These are phyloP conservation scores for Cyclotella sp. DNA, from an alignment of 108 stramenopile genomes.

Conservation along the genomic window DNA sequence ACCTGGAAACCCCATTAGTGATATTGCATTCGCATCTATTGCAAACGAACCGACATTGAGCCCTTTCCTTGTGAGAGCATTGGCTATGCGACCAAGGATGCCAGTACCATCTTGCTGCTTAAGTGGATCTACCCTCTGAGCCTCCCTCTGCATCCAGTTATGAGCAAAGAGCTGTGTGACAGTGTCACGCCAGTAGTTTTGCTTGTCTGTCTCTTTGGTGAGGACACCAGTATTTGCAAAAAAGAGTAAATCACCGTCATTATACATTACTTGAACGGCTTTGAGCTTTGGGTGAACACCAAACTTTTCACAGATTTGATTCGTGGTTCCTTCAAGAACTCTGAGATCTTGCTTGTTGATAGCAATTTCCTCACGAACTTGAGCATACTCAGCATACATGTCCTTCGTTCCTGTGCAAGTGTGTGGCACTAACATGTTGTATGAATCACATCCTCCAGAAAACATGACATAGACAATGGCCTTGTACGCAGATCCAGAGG, in stretches of 20 bases:
- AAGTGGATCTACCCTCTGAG: constrained; percentile 48
- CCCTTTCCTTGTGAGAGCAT: constrained; percentile 36
- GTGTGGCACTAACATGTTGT: constrained; percentile 62
- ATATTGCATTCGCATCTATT: constrained; percentile 36
- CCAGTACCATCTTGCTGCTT: constrained; percentile 48
- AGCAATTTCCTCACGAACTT: constrained; percentile 49
- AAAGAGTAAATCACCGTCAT: constrained; percentile 67
- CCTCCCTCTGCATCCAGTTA: constrained; percentile 49
- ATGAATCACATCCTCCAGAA: constrained; percentile 62
- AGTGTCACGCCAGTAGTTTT: constrained; percentile 53
- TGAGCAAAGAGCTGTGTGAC: constrained; percentile 61
- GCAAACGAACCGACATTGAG: constrained; percentile 44
- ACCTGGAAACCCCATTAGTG: constrained; percentile 37
- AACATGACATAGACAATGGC: constrained; percentile 63
- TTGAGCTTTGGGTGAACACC: constrained; percentile 51
- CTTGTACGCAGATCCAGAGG: constrained; percentile 51
- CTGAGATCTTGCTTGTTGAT: constrained; percentile 25
- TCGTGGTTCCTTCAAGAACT: constrained; percentile 39
- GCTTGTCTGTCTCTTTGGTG: constrained; percentile 48
- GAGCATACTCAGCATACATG: constrained; percentile 40
- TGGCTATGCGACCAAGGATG: constrained; percentile 48
- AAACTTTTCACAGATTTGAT: constrained; percentile 69
- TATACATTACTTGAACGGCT: constrained; percentile 58
- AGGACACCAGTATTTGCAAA: constrained; percentile 78
- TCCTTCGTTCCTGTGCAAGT: constrained; percentile 38